Conservation (phyloP, 2,329 filamentous ascomycete genomes). For the Trichoderma sp. region DNA sequence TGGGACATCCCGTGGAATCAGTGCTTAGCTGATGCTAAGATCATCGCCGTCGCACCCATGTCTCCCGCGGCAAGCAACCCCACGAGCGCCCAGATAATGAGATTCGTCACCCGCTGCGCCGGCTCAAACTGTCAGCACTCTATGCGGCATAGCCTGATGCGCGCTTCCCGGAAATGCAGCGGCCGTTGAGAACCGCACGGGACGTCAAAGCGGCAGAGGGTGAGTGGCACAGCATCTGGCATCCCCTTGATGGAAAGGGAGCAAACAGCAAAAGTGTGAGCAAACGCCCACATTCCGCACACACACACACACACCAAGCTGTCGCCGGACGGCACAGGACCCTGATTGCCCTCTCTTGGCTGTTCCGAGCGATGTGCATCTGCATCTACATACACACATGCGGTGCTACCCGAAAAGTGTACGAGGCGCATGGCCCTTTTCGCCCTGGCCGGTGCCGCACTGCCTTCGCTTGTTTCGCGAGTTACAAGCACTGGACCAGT, state of each 20-base stretch:
- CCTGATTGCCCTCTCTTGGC: not conserved
- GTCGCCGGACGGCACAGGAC: not conserved
- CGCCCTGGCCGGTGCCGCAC: not conserved
- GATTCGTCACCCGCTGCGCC: constrained; percentile 22
- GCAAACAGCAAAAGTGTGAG: not conserved
- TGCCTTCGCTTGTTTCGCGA: not conserved
- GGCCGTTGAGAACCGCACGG: not conserved
- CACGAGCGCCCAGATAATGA: constrained; percentile 1
- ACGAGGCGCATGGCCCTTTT: not conserved
- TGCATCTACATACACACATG: not conserved
- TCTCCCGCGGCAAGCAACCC: constrained; percentile 15
- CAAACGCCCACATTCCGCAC: not conserved
- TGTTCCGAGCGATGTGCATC: constrained; percentile 13
- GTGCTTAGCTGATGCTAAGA: constrained; percentile 4
- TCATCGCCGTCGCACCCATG: constrained; percentile 17
- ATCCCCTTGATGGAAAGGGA: not conserved
- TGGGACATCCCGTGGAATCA: not conserved
- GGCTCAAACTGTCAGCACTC: constrained; percentile 26
- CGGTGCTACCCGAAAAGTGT: constrained; percentile 15
- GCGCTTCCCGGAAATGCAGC: constrained; percentile 16
- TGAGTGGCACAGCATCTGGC: not conserved
- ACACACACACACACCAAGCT: constrained; percentile 7
- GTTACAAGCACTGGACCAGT: not conserved
- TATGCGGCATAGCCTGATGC: constrained; percentile 24
- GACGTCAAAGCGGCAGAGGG: not conserved